phyloP scores from a whole-genome alignment of 139 green algal genomes.

The Chlorella sorokiniana region DNA sequence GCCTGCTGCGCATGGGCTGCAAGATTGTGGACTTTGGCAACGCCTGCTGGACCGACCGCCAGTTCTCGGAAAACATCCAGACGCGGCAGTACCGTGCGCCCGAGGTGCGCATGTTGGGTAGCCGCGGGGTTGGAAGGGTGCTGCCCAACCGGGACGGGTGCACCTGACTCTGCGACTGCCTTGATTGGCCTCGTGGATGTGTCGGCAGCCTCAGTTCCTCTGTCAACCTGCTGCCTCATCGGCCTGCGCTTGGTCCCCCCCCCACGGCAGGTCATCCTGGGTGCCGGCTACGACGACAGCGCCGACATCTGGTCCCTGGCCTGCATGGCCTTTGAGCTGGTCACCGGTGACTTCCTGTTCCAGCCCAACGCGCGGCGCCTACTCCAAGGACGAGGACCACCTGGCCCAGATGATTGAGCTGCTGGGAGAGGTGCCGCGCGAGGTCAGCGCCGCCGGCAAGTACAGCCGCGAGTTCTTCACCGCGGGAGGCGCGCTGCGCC shows the following conservation, averaged over 20 bases:
- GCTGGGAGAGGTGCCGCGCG: constrained; percentile 82
- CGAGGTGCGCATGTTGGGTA: constrained; percentile 53
- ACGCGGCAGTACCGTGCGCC: constrained; percentile 95
- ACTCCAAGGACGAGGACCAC: constrained; percentile 95
- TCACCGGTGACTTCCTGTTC: constrained; percentile 97
- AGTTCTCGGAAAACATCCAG: constrained; percentile 98
- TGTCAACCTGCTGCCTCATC: no score
- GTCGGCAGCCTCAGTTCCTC: no score
- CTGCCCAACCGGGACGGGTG: no score
- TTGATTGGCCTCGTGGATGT: background rate
- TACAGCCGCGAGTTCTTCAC: constrained; percentile 91
- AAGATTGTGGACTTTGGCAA: constrained; percentile 99
- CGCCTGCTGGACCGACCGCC: constrained; percentile 96
- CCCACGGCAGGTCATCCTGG: constrained; percentile 74
- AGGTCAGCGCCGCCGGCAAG: constrained; percentile 76
- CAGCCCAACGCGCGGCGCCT: constrained; percentile 22
- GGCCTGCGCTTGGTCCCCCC: background rate
- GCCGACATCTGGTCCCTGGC: constrained; percentile 97
- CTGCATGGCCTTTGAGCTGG: constrained; percentile 97
- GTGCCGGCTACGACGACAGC: constrained; percentile 85
- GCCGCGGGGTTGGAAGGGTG: no score
- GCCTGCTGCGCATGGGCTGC: constrained; percentile 53
- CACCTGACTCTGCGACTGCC: background rate
- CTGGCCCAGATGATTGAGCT: constrained; percentile 97
- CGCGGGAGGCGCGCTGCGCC: constrained; percentile 84